Base-by-base conservation (phyloP, 208 protist species). In the Acanthamoeba sp. region DNA sequence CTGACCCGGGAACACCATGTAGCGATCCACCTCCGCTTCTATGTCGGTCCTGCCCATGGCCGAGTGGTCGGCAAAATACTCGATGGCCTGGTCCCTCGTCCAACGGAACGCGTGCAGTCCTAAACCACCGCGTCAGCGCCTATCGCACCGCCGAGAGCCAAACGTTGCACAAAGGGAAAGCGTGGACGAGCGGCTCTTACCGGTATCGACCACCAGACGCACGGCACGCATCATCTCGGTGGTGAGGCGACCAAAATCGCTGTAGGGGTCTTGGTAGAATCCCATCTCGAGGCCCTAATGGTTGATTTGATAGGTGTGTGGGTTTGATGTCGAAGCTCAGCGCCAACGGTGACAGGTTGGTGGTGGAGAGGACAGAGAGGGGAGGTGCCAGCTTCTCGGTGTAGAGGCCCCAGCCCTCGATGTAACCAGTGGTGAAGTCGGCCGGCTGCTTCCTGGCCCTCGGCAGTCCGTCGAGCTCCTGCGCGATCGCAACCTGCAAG, bases 1-100 rank as follows among this genome's bases (percentile, higher is more conserved):
- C 84, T 96, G 95, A 20, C 95, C 95, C 27, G 95, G 95, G 18
- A 95, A 87, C 2, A 96, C 95, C 34, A 93, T 93, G 40, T 96
- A 96, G 32, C 95, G 69, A 18, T 95, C 93, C 10, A 96, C 88
- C 71, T 96, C 93, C 22, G 62, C 55, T 12, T 78, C 27, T 12
- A 91, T 52, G 38, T 95, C 92, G 24, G 36, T 38, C 32, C 50
- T 34, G 14, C 29, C 48, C 3, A 94, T 38, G 29, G 32, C 66
- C 6, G 84, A 62, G 48, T 96, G 88, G 24, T 94, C 78, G 36
- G 57, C n/a, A 5, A 96, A 38, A 29, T 78, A 95, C 10, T 94
- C n/a, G 64, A 96, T 94, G 5, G 93, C 66, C 93, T 96, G 42
- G 45, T 90, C 48, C 42, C 93, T 27, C 9, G 85, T 95, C 95